These are phyloP conservation scores for Fraxinus nigra DNA, from an alignment of 305 asterid genomes.

Conservation along the genomic window DNA sequence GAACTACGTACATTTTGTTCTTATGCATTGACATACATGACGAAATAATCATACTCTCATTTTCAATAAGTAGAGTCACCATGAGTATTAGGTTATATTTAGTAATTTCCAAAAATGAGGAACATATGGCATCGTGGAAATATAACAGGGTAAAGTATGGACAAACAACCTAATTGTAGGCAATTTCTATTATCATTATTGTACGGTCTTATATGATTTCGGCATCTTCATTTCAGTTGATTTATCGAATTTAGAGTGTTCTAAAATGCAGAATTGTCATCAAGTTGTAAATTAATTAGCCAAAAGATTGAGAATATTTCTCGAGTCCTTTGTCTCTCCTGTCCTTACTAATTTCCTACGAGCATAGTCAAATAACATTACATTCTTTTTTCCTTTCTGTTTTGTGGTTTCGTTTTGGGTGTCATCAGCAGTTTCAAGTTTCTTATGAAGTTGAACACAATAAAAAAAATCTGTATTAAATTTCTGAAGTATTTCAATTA, in stretches of 20 bases:
- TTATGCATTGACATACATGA: background rate
- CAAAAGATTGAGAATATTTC: background rate
- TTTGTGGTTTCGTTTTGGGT: background rate
- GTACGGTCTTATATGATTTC: background rate
- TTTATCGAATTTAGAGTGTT: background rate
- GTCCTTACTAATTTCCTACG: background rate
- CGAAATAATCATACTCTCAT: background rate
- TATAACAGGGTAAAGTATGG: background rate
- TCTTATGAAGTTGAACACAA: background rate
- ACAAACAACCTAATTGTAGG: background rate
- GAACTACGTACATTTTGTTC: background rate
- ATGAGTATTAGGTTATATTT: background rate
- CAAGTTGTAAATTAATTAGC: background rate
- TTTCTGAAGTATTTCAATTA: background rate
- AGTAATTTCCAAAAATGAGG: background rate
- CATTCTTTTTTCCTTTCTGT: background rate
- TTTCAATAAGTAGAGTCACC: background rate
- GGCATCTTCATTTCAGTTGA: background rate
- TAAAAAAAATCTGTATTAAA: conserved; percentile 4
- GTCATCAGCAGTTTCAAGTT: background rate
- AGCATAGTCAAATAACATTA: background rate
- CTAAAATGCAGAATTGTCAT: background rate
- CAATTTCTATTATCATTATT: background rate
- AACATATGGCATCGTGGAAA: background rate
- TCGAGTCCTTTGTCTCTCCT: background rate